A percentile compares a stretch with the other conserved stretches of the same genome.
Evolutionary conservation across 805 yeast genomes (phyloP).

Genomic region (Kuraishia piskuri): DNA sequence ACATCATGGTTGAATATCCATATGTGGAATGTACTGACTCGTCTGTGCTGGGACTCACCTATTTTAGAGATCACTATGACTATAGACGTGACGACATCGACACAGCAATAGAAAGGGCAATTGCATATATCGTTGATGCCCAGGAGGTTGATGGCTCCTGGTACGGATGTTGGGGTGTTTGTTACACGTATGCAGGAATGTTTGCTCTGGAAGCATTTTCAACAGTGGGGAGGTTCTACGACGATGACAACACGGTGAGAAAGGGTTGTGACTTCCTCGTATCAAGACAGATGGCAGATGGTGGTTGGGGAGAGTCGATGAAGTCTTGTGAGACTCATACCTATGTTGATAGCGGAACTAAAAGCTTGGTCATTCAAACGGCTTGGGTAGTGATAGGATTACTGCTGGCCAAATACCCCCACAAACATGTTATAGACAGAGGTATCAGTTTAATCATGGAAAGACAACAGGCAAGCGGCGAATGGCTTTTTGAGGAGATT

Average conservation of each 20-base stretch:
- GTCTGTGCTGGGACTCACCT: constrained; percentile 78
- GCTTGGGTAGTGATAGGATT: constrained; percentile 88
- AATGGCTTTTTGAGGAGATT: constrained; percentile 74
- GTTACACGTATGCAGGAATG: constrained; percentile 95
- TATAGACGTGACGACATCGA: constrained; percentile 62
- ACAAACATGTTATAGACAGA: constrained; percentile 45
- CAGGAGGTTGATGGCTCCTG: constrained; percentile 86
- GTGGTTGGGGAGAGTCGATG: constrained; percentile 98
- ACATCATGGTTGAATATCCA: constrained; percentile 97
- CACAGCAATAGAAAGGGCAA: constrained; percentile 65
- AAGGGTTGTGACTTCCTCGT: constrained; percentile 83
- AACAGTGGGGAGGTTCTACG: constrained; percentile 57
- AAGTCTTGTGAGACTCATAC: constrained; percentile 75
- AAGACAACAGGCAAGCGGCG: constrained; percentile 69
- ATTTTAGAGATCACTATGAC: constrained; percentile 56
- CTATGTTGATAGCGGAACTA: constrained; percentile 53
- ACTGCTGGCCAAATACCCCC: constrained; percentile 73
- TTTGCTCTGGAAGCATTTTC: constrained; percentile 91
- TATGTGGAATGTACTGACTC: constrained; percentile 98
- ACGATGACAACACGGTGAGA: constrained; percentile 50
- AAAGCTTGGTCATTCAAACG: constrained; percentile 77
- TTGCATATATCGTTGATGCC: constrained; percentile 55
- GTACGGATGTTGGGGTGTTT: constrained; percentile 99
- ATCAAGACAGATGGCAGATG: constrained; percentile 70
- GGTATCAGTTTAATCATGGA: constrained; percentile 59